Evolutionary conservation across 2,329 filamentous ascomycete genomes (phyloP), one percentile per base, ranked within the genome.

Genomic region (Hymenoscyphus scutula): DNA sequence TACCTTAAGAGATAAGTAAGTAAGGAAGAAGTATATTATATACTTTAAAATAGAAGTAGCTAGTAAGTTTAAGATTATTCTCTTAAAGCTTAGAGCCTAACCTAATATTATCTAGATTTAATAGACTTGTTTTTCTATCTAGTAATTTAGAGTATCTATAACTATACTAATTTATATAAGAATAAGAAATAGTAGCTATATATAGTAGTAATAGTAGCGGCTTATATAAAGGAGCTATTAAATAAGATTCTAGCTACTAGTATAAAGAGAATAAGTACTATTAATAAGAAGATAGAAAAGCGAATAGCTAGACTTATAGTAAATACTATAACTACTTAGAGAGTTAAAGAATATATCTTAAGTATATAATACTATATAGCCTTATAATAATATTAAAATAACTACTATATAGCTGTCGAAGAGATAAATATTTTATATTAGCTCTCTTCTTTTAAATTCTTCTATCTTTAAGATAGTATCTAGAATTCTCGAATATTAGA

Each of bases 101-200:
- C 13, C 29, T 54, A 41, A 41, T 41, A 6, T 54, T 3, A 5
- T n/a, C 51, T 30, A 54, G 51, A 61, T 15, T 48, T 65, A n/a
- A 54, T 58, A 56, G 32, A 65, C 37, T 19, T 3, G n/a, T 62
- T 63, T 37, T 62, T 53, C 23, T 66, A 62, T 41, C 57, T 67
- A 1, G 60, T 63, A 13, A 66, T 67, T 17, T 25, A 64, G 32
- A 64, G 66, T 6, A 66, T 67, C 37, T 66, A 60, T 41, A 60
- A 67, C 34, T 67, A 66, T 38, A 53, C 62, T 4, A 62, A 66
- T 62, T 66, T 62, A 11, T 62, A 66, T 41, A 64, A 62, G 29
- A 60, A 62, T n/a, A 59, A 64, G 41, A 37, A 15, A 10, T 66
- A 62, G 64, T 60, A 66, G 30, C 17, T 6, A 17, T 65, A 66